Percentiles rank a stretch among this genome's conserved stretches.
phyloP scores from a whole-genome alignment of 495 filamentous ascomycete genomes.

The Cudoniella acicularis region DNA sequence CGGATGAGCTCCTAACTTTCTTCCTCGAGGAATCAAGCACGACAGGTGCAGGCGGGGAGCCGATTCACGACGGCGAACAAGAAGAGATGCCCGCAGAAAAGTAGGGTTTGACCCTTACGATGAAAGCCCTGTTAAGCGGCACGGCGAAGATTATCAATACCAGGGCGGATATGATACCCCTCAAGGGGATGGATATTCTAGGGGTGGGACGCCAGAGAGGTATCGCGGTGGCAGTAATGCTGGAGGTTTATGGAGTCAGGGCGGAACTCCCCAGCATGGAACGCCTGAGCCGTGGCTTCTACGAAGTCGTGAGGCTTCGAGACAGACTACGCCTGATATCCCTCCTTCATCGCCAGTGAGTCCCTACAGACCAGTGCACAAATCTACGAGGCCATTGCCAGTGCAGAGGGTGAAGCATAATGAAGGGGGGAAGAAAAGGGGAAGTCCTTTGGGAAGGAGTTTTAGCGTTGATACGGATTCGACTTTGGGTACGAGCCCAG shows the following conservation, averaged over 20 bases:
- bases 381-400: constrained; percentile 12
- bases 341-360: constrained; percentile 11
- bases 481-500: constrained; percentile 21
- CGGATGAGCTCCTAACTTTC: constrained; percentile 92
- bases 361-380: constrained; percentile 13
- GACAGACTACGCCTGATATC: not conserved
- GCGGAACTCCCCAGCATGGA: not conserved
- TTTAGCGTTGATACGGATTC: constrained; percentile 22
- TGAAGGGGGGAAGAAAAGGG: not conserved
- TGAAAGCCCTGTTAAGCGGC: constrained; percentile 24
- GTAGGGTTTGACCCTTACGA: constrained; percentile 86
- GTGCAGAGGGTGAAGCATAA: constrained; percentile 16
- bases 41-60: constrained; percentile 71
- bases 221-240: not conserved
- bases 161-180: constrained; percentile 3
- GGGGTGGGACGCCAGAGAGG: not conserved
- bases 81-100: constrained; percentile 65
- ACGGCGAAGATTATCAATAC: constrained; percentile 23
- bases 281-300: constrained; percentile 21
- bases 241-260: not conserved
- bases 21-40: constrained; percentile 78
- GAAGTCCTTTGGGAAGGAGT: constrained; percentile 24
- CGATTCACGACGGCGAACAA: constrained; percentile 64
- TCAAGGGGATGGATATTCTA: not conserved
- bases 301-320: constrained; percentile 1